Percentiles rank a stretch among this genome's conserved stretches.
phyloP scores from a whole-genome alignment of 2,329 filamentous ascomycete genomes.

The Scedosporium boydii region DNA sequence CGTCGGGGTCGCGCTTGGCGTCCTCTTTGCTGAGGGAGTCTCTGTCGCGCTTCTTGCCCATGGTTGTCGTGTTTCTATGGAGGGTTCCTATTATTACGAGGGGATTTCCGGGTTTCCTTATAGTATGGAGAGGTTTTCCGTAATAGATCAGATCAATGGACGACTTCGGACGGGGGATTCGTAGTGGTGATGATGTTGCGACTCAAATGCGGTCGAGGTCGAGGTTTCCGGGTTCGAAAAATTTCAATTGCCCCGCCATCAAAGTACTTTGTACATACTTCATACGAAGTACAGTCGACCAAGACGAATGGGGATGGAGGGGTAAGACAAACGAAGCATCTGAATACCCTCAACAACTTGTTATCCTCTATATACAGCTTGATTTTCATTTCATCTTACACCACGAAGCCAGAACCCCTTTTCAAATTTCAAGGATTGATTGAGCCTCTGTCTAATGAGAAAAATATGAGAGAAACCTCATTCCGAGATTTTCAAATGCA shows the following conservation, averaged over 20 bases:
- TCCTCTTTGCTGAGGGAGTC: slow-evolving; percentile 34
- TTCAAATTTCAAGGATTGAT: too few relatives aligned
- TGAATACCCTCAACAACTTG: background rate
- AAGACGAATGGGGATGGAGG: slow-evolving; percentile 20
- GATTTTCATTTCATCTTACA: too few relatives aligned
- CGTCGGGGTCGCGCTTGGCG: slow-evolving; percentile 28
- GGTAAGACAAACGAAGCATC: slow-evolving; percentile 7
- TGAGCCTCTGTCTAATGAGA: too few relatives aligned
- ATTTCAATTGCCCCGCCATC: slow-evolving; percentile 17
- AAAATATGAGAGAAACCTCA: too few relatives aligned
- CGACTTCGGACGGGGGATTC: too few relatives aligned
- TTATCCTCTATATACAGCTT: background rate
- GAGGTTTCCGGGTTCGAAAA: slow-evolving; percentile 12
- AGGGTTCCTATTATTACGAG: background rate
- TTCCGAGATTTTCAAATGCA: too few relatives aligned
- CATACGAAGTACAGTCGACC: background rate
- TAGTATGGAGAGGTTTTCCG: too few relatives aligned
- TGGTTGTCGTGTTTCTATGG: slow-evolving; percentile 15
- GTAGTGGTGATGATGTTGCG: too few relatives aligned
- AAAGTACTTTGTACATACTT: slow-evolving; percentile 1
- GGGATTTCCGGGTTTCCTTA: too few relatives aligned
- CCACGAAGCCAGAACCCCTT: too few relatives aligned
- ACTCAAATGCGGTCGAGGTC: slow-evolving; percentile 13
- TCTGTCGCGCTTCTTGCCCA: slow-evolving; percentile 43
- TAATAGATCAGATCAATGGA: too few relatives aligned